These are phyloP conservation scores for Phylloporus gajari DNA, from an alignment of 1,284 basidiomycete species.

Conservation along the genomic window DNA sequence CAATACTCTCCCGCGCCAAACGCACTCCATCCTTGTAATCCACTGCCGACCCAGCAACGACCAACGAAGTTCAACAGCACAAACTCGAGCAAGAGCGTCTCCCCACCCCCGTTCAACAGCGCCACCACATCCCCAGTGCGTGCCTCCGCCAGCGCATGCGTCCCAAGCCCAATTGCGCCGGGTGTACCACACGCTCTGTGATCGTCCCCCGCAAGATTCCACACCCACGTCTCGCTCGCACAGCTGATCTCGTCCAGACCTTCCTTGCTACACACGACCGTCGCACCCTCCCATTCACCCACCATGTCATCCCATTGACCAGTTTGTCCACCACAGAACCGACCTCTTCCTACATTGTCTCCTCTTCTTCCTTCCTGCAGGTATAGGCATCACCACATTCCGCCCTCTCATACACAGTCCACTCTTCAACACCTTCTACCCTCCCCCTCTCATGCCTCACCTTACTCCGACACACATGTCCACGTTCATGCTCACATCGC, in stretches of 20 bases:
- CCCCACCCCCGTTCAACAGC: constrained; percentile 65
- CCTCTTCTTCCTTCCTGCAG: too few species aligned
- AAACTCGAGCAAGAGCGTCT: constrained; percentile 77
- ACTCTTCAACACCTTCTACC: too few species aligned
- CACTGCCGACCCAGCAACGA: constrained; percentile 78
- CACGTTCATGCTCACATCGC: too few species aligned
- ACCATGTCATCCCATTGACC: too few species aligned
- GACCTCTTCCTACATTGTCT: too few species aligned
- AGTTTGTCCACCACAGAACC: too few species aligned
- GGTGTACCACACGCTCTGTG: constrained; percentile 61
- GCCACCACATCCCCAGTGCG: constrained; percentile 71
- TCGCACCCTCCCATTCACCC: constrained; percentile 56
- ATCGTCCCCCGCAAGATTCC: constrained; percentile 70
- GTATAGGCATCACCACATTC: too few species aligned
- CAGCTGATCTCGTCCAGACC: constrained; percentile 95
- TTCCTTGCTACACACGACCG: constrained; percentile 95
- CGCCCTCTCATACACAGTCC: too few species aligned
- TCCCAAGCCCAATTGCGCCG: constrained; percentile 73
- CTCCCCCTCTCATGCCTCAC: too few species aligned
- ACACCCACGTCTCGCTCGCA: constrained; percentile 87
- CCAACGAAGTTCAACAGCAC: constrained; percentile 89
- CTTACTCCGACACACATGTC: too few species aligned
- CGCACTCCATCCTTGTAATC: constrained; percentile 80
- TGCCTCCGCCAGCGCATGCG: constrained; percentile 78
- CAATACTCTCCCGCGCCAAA: constrained; percentile 79